Evolutionary conservation across 495 filamentous ascomycete genomes (phyloP).

Genomic region (Stereocaulon alpinum): DNA sequence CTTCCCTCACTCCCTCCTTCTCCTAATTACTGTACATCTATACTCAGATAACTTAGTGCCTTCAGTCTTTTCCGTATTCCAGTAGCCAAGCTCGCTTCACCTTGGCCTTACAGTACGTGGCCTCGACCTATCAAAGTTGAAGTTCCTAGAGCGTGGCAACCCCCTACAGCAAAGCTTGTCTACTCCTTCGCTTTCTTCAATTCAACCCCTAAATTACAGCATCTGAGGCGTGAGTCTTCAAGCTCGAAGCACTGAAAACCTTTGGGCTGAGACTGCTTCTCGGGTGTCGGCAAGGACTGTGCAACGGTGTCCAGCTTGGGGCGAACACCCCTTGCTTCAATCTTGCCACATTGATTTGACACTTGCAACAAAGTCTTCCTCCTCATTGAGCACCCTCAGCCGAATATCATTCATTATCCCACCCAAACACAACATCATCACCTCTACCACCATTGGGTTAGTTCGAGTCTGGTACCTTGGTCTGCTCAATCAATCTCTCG

Average conservation of each 20-base stretch:
- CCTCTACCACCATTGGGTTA: background rate
- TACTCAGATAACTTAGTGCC: background rate
- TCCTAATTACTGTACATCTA: background rate
- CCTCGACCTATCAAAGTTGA: background rate
- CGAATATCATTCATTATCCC: background rate
- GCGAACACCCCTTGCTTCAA: conserved; percentile 10
- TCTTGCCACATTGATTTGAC: background rate
- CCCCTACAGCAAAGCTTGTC: background rate
- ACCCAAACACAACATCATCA: background rate
- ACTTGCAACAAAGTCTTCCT: background rate
- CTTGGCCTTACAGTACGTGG: background rate
- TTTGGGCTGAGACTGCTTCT: background rate
- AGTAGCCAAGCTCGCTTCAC: background rate
- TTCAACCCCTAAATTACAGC: background rate
- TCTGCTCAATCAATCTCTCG: background rate
- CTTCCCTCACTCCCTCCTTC: background rate
- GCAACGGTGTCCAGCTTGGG: background rate
- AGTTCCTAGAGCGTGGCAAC: background rate
- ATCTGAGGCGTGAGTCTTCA: background rate
- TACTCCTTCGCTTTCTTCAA: background rate
- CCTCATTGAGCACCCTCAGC: background rate
- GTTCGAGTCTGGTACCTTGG: background rate
- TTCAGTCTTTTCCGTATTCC: background rate
- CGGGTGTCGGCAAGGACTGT: background rate
- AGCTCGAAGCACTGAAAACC: background rate